These are phyloP conservation scores for Phascolomyces articulosus DNA, from an alignment of 371 early-diverging fungal genomes.

Conservation along the genomic window DNA sequence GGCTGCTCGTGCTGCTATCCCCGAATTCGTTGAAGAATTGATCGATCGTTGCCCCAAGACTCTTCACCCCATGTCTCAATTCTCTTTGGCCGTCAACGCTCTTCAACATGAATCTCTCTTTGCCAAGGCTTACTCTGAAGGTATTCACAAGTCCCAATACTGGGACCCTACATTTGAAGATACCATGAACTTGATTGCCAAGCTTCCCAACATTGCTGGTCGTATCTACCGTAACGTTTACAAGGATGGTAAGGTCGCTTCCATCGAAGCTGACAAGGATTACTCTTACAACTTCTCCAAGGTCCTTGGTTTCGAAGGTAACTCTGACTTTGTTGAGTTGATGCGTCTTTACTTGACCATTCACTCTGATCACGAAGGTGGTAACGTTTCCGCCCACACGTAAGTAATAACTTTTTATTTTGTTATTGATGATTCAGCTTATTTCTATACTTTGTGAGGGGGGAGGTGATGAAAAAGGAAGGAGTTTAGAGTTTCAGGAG, in stretches of 20 bases:
- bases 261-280: slow-evolving; percentile 85
- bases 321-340: slow-evolving; percentile 91
- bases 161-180: slow-evolving; percentile 98
- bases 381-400: slow-evolving; percentile 96
- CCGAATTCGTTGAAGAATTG: slow-evolving; percentile 92
- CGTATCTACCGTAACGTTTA: slow-evolving; percentile 98
- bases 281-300: slow-evolving; percentile 95
- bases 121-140: slow-evolving; percentile 95
- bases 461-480: too few relatives aligned
- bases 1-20: slow-evolving; percentile 92
- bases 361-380: slow-evolving; percentile 99
- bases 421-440: not conserved
- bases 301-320: slow-evolving; percentile 89
- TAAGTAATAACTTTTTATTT: too few relatives aligned
- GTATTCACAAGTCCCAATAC: slow-evolving; percentile 94
- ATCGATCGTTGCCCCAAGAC: slow-evolving; percentile 97
- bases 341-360: slow-evolving; percentile 98
- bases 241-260: slow-evolving; percentile 93
- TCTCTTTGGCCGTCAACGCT: slow-evolving; percentile 94
- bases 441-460: not conserved
- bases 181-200: slow-evolving; percentile 97
- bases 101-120: slow-evolving; percentile 95
- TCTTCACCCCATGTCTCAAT: slow-evolving; percentile 99
- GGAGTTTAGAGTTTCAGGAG: slow-evolving; percentile 3
- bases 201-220: slow-evolving; percentile 95